These are phyloP conservation scores for Lycium barbarum DNA, from an alignment of 257 asterid species.

Conservation along the genomic window DNA sequence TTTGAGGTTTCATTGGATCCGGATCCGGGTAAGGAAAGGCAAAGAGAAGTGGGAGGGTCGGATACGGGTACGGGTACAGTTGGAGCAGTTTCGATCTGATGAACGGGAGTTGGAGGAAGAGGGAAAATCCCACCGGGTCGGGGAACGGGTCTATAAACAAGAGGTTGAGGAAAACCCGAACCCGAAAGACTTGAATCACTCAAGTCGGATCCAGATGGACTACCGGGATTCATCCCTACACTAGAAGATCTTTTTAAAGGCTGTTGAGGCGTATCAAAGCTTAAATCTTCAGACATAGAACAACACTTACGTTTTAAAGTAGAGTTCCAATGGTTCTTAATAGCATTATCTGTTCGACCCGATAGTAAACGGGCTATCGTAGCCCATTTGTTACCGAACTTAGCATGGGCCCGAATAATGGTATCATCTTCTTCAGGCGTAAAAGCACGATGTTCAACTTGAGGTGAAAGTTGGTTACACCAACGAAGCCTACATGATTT, in stretches of 20 bases:
- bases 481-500: conserved; percentile 82
- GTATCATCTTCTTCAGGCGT: conserved; percentile 71
- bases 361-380: conserved; percentile 70
- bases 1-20: conserved; percentile 28
- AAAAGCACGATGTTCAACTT: conserved; percentile 75
- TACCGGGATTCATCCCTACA: conserved; percentile 59
- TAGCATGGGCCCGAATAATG: conserved; percentile 72
- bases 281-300: conserved; percentile 74
- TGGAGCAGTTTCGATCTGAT: conserved; percentile 35
- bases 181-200: conserved; percentile 65
- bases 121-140: conserved; percentile 64
- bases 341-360: conserved; percentile 87
- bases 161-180: conserved; percentile 49
- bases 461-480: conserved; percentile 93
- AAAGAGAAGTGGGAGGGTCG: conserved; percentile 68
- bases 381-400: conserved; percentile 82
- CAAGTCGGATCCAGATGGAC: conserved; percentile 71
- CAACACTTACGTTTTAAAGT: conserved; percentile 76
- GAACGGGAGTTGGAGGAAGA: conserved; percentile 46
- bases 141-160: conserved; percentile 56
- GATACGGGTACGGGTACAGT: conserved; percentile 20
- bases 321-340: conserved; percentile 89
- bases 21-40: conserved; percentile 66
- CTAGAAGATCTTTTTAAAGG: conserved; percentile 73
- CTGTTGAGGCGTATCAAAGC: conserved; percentile 62